These are phyloP conservation scores for Neckera pumila DNA, from an alignment of 225 moss, liverwort and hornwort species.

Conservation along the genomic window DNA sequence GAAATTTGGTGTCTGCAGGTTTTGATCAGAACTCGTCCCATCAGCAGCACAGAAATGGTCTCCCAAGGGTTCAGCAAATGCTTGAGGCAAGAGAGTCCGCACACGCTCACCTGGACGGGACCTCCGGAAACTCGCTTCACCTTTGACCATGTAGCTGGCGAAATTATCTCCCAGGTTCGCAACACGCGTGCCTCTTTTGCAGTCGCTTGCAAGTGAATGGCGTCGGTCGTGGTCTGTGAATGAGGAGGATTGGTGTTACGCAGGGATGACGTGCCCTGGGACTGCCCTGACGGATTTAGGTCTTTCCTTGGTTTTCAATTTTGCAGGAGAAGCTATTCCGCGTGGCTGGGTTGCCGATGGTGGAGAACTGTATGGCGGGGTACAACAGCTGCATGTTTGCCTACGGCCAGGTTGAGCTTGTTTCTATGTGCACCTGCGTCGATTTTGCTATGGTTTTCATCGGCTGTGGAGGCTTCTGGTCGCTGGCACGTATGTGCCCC, in stretches of 20 bases:
- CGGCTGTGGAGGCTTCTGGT: neutral
- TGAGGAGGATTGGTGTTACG: neutral
- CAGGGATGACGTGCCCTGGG: neutral
- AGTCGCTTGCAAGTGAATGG: neutral
- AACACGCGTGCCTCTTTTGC: neutral
- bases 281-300: neutral
- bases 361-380: slow-evolving; percentile 46
- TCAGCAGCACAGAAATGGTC: slow-evolving; percentile 28
- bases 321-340: slow-evolving; percentile 43
- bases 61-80: slow-evolving; percentile 44
- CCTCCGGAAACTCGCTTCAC: slow-evolving; percentile 55
- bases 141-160: slow-evolving; percentile 57
- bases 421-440: neutral
- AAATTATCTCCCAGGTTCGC: slow-evolving; percentile 38
- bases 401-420: slow-evolving; percentile 22
- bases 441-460: neutral
- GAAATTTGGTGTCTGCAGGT: slow-evolving; percentile 4
- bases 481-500: neutral
- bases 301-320: neutral
- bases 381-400: slow-evolving; percentile 64
- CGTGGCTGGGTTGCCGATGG: slow-evolving; percentile 49
- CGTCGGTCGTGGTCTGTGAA: neutral
- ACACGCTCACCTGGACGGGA: slow-evolving; percentile 22
- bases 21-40: slow-evolving; percentile 37
- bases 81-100: neutral